Base-by-base conservation (phyloP, 2,329 filamentous ascomycete genomes). In the Neophaeococcomyces aloes region DNA sequence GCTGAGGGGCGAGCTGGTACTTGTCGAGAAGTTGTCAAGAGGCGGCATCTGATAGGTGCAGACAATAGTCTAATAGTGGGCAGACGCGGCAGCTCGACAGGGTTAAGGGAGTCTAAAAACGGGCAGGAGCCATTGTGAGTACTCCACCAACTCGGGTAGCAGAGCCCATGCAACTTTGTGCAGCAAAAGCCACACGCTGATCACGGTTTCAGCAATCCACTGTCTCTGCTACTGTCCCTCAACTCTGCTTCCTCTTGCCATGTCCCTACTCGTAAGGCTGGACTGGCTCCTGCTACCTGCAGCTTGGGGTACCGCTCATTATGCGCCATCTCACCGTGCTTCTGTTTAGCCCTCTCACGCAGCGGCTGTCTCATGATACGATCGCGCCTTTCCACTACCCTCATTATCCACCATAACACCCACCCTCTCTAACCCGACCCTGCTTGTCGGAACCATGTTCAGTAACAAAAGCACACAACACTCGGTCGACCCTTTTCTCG, bases 191-290 rank as follows among this genome's bases (percentile, higher is more conserved):
- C 17, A 13, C 35, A 38, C 14, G 35, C 35, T 19, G 35, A 38
- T 27, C 35, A 21, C 7, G 23, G n/a, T n/a, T n/a, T n/a, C n/a
- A 10, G 35, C 13, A 38, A 25, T 7, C 18, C 35, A 23, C 35
- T 38, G 7, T 30, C 30, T 27, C 23, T 17, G 25, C 23, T 11
- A 30, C 23, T 17, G n/a, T n/a, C n/a, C n/a, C n/a, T 15, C 4
- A 29, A 29, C 11, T n/a, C 19, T 17, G 11, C 17, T 30, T 29
- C 13, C 18, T 15, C 14, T 15, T 30, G 18, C n/a, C 7, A 15
- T 7, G 10, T 32, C 27, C n/a, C 6, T 27, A 17, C 11, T 35
- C 7, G 31, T 42, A 42, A 42, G 39, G 39, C 39, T 42, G 30
- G 34, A 25, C 17, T 42, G 39, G 17, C 14, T 11, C 15, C 17